A percentile compares a stretch with the other conserved stretches of the same genome.
phyloP scores from a whole-genome alignment of 2,329 filamentous ascomycete species.

The Alternaria hordeiaustralica region DNA sequence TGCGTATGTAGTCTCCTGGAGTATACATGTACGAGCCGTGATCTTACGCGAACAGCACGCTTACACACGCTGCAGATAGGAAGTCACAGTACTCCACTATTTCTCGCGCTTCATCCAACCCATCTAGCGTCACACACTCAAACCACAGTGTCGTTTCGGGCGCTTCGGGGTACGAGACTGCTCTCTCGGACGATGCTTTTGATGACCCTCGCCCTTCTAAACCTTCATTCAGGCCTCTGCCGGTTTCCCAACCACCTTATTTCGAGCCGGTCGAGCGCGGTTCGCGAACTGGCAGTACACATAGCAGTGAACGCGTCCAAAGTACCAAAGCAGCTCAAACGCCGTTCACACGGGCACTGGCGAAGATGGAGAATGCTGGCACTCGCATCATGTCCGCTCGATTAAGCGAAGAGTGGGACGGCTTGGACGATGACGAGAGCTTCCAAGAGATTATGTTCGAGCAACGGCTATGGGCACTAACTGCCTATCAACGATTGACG shows the following conservation, averaged over 20 bases:
- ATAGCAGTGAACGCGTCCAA: constrained; percentile 20
- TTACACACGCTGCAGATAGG: constrained; percentile 14
- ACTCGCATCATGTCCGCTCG: constrained; percentile 33
- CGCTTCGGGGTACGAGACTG: constrained; percentile 23
- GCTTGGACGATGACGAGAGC: constrained; percentile 35
- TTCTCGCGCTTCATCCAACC: constrained; percentile 27
- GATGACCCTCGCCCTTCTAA: constrained; percentile 18
- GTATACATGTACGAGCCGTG: background rate
- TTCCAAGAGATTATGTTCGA: constrained; percentile 35
- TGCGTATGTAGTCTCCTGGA: background rate
- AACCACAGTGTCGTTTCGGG: constrained; percentile 29
- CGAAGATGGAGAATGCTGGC: constrained; percentile 36
- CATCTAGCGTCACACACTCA: constrained; percentile 23
- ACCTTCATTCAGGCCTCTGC: background rate
- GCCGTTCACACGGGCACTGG: constrained; percentile 31
- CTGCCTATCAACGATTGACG: constrained; percentile 35
- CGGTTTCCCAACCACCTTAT: background rate
- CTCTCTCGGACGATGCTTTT: constrained; percentile 22
- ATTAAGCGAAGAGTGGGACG: constrained; percentile 37
- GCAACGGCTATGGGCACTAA: constrained; percentile 37
- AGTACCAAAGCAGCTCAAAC: constrained; percentile 21
- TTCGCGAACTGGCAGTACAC: constrained; percentile 28
- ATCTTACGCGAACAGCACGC: constrained; percentile 2
- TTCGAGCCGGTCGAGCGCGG: constrained; percentile 29
- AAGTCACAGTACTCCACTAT: constrained; percentile 24